A percentile compares a stretch with the other conserved stretches of the same genome.
Conservation (phyloP, 768 basidiomycete genomes). For the Phylloporus sp. region DNA sequence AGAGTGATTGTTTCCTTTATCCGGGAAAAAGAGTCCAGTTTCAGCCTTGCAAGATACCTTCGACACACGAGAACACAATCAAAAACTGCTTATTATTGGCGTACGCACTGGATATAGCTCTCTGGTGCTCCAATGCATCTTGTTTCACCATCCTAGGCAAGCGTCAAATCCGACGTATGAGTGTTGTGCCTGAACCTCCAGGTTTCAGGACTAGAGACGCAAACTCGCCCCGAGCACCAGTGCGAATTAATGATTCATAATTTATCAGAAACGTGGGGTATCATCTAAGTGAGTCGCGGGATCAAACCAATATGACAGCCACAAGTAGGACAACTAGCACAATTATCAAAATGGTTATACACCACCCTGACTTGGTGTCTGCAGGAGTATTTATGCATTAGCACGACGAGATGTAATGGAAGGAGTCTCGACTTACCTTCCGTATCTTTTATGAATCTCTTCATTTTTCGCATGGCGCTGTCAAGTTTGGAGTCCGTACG, state of each 20-base stretch:
- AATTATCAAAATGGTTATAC: slow-evolving; percentile 79
- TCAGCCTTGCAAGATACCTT: no score
- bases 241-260: slow-evolving; percentile 12
- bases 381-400: slow-evolving; percentile 5
- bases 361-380: slow-evolving; percentile 90
- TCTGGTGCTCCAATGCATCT: background rate
- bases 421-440: slow-evolving; percentile 48
- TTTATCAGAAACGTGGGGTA: slow-evolving; percentile 12
- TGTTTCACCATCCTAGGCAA: background rate
- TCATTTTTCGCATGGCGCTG: slow-evolving; percentile 64
- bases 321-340: slow-evolving; percentile 74
- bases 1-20: background rate
- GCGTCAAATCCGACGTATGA: background rate
- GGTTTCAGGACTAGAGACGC: background rate
- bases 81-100: background rate
- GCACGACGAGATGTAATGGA: background rate
- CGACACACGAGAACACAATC: no score
- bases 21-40: background rate
- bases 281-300: background rate
- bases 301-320: slow-evolving; percentile 71
- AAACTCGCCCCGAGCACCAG: background rate
- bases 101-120: background rate
- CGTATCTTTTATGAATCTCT: slow-evolving; percentile 79
- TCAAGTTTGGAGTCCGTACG: slow-evolving; percentile 60
- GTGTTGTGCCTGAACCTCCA: background rate